Conservation (phyloP, 2,329 filamentous ascomycete genomes). For the Neopestalotiopsis sp. region DNA sequence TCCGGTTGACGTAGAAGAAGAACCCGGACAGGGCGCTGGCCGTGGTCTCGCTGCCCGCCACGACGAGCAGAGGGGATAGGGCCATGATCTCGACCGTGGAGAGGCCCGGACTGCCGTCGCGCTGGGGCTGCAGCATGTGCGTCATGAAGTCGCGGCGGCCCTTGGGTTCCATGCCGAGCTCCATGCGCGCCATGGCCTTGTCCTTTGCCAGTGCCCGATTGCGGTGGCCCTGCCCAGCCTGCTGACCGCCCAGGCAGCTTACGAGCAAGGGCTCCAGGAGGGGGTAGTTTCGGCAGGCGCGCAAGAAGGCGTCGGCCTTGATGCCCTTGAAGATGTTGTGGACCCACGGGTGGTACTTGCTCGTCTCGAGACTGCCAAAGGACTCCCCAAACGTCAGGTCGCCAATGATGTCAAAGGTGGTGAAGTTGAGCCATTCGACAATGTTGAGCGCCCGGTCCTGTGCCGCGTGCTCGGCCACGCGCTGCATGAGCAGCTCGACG, state of each 20-base stretch:
- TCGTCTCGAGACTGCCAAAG: slow-evolving; percentile 13
- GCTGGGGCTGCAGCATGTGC: slow-evolving; percentile 5
- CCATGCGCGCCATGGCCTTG: not conserved
- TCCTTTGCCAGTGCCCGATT: not conserved
- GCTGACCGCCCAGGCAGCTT: not conserved
- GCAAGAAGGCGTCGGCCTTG: slow-evolving; percentile 1
- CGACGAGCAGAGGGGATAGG: slow-evolving; percentile 16
- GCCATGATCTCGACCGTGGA: slow-evolving; percentile 15
- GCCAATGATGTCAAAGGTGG: slow-evolving; percentile 14
- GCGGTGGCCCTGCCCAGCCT: not conserved
- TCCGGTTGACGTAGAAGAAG: slow-evolving; percentile 10
- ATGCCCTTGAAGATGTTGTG: slow-evolving; percentile 15
- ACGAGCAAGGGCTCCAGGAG: not conserved
- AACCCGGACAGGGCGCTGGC: slow-evolving; percentile 18
- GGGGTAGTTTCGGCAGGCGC: slow-evolving; percentile 9
- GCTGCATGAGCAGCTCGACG: slow-evolving; percentile 28
- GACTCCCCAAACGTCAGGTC: slow-evolving; percentile 16
- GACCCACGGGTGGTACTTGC: slow-evolving; percentile 23
- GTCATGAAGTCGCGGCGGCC: slow-evolving; percentile 6
- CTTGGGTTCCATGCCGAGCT: slow-evolving; percentile 6
- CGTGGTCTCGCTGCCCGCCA: slow-evolving; percentile 19
- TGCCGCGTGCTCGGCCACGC: slow-evolving; percentile 35
- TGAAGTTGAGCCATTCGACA: slow-evolving; percentile 14
- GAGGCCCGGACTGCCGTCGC: slow-evolving; percentile 6
- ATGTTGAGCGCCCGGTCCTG: slow-evolving; percentile 20